These are phyloP conservation scores for Juglanconis juglandina DNA, from an alignment of 2,329 filamentous ascomycete species.

Conservation along the genomic window DNA sequence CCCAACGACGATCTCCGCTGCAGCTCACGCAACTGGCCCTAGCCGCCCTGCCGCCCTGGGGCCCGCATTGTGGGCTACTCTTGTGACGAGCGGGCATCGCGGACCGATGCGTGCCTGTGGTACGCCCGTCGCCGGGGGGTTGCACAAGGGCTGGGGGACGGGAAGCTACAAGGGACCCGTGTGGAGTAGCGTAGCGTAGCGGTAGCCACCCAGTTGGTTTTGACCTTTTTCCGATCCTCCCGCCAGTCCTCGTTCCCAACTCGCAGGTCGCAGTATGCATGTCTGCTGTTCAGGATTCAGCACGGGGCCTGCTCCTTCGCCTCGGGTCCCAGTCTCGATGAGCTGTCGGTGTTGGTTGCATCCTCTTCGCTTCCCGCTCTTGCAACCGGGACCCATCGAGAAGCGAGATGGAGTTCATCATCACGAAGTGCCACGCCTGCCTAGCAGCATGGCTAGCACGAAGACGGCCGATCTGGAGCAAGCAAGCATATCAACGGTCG, in stretches of 20 bases:
- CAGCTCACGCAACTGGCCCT: not conserved
- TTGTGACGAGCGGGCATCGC: not conserved
- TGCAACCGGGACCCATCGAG: not conserved
- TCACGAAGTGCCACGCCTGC: not conserved
- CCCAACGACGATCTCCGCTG: not conserved
- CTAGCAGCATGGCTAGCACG: not conserved
- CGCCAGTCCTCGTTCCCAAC: too few relatives aligned
- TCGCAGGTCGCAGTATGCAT: not conserved
- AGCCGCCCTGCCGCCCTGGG: not conserved
- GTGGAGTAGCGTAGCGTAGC: not conserved
- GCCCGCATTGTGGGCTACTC: not conserved
- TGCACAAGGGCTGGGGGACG: not conserved
- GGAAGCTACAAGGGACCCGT: not conserved
- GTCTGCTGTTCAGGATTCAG: not conserved
- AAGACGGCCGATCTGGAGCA: not conserved
- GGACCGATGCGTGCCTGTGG: constrained; percentile 3
- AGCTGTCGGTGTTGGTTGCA: not conserved
- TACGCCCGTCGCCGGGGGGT: not conserved
- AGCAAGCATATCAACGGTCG: not conserved
- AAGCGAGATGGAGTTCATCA: not conserved
- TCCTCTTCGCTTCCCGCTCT: not conserved
- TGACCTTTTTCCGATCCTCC: not conserved
- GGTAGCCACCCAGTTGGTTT: not conserved
- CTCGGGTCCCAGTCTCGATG: not conserved
- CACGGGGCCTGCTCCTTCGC: constrained; percentile 1